Conservation (phyloP, 192 early-diverging fungal genomes). For the Chytriomyces sp. region DNA sequence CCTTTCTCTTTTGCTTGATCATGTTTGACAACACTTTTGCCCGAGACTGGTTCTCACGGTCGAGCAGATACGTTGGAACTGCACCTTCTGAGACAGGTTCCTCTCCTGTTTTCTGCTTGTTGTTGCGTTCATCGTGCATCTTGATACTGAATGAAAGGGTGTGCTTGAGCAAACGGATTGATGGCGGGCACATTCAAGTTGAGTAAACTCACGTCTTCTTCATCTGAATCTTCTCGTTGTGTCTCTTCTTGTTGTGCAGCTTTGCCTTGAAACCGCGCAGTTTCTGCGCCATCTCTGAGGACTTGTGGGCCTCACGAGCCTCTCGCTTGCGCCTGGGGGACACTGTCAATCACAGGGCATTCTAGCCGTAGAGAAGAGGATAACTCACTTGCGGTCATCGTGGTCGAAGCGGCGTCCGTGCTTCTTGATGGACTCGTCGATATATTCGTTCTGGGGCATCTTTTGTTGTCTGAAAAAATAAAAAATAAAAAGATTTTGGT, state of each 20-base stretch:
- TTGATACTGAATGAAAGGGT: constrained; percentile 74
- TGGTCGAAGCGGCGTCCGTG: constrained; percentile 95
- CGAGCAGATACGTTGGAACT: constrained; percentile 95
- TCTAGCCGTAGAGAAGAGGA: background rate
- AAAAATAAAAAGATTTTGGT: background rate
- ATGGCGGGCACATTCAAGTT: background rate
- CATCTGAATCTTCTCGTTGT: constrained; percentile 99
- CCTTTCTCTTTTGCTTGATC: constrained; percentile 99
- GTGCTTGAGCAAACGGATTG: background rate
- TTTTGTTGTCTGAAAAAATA: background rate
- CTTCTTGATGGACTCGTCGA: constrained; percentile 96
- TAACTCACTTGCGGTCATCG: constrained; percentile 86
- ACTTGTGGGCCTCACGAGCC: constrained; percentile 92
- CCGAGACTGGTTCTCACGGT: constrained; percentile 95
- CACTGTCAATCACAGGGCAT: background rate
- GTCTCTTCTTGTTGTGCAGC: constrained; percentile 98
- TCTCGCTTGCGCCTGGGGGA: constrained; percentile 85
- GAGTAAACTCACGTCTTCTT: constrained; percentile 83
- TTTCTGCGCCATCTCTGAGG: constrained; percentile 92
- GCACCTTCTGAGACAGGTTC: constrained; percentile 93
- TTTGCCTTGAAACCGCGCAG: constrained; percentile 97
- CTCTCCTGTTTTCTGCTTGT: constrained; percentile 87
- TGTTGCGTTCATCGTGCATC: constrained; percentile 96
- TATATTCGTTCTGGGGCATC: constrained; percentile 96
- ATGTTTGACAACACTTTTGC: constrained; percentile 98